Conservation (phyloP, 108 stramenopile species). For the Nitzschia sp. region DNA sequence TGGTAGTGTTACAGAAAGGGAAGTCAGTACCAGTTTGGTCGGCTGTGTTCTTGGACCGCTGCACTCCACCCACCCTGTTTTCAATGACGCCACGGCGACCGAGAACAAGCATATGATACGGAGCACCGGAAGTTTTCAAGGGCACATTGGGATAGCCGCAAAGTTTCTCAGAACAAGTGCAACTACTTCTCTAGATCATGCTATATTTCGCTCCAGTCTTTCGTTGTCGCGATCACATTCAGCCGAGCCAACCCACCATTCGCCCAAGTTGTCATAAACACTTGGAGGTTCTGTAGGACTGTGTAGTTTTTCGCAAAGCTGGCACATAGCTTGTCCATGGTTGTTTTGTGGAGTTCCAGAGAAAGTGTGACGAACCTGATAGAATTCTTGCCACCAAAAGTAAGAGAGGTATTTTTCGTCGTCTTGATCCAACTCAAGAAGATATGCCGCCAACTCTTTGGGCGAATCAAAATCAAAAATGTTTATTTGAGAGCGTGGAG, state of each 20-base stretch:
- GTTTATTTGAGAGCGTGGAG: slow-evolving; percentile 32
- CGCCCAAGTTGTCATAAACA: neutral
- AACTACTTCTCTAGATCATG: too few species aligned
- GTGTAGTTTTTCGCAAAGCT: slow-evolving; percentile 8
- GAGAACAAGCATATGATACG: too few species aligned
- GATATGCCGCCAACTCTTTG: slow-evolving; percentile 16
- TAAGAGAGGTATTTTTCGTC: slow-evolving; percentile 26
- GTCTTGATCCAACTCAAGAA: slow-evolving; percentile 16
- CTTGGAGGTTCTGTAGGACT: neutral
- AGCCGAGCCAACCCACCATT: slow-evolving; percentile 12
- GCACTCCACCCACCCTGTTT: too few species aligned
- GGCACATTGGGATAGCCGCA: too few species aligned
- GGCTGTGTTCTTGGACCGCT: too few species aligned
- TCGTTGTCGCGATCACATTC: neutral
- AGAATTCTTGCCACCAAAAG: slow-evolving; percentile 42
- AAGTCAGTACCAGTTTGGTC: too few species aligned
- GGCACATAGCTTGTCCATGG: slow-evolving; percentile 16
- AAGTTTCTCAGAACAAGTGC: too few species aligned
- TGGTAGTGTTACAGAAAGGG: too few species aligned
- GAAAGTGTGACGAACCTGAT: slow-evolving; percentile 6
- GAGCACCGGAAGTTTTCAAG: too few species aligned
- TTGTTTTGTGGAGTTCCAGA: neutral
- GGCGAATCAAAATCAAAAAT: slow-evolving; percentile 23
- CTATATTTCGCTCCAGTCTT: too few species aligned
- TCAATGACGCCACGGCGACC: too few species aligned